These are phyloP conservation scores for Xylaria cubensis DNA, from an alignment of 495 filamentous ascomycete species.

Conservation along the genomic window DNA sequence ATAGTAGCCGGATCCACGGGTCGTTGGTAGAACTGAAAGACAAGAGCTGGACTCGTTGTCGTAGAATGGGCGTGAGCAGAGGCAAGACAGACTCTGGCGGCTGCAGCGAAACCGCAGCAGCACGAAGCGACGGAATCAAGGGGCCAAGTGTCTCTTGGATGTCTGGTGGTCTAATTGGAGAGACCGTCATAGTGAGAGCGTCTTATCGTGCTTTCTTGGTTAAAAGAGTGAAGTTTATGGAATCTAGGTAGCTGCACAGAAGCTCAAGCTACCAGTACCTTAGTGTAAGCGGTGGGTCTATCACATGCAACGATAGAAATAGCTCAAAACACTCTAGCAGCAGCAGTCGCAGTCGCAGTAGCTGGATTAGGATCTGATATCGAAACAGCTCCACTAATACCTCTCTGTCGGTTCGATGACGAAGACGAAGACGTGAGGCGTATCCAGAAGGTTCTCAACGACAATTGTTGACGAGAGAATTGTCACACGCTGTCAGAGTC, in stretches of 20 bases:
- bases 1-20: slow-evolving; percentile 90
- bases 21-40: slow-evolving; percentile 65
- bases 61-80: slow-evolving; percentile 87
- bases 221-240: not conserved
- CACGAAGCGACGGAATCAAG: slow-evolving; percentile 84
- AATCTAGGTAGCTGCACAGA: not conserved
- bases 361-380: not conserved
- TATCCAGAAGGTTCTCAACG: not conserved
- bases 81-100: slow-evolving; percentile 81
- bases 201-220: slow-evolving; percentile 1
- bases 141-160: slow-evolving; percentile 70
- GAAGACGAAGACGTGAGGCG: not conserved
- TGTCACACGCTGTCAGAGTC: not conserved
- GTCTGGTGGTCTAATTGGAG: slow-evolving; percentile 67
- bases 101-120: slow-evolving; percentile 76
- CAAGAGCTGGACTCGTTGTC: slow-evolving; percentile 84
- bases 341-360: not conserved
- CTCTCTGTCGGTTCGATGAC: not conserved
- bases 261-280: not conserved
- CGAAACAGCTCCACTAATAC: slow-evolving; percentile 1
- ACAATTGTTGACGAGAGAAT: not conserved
- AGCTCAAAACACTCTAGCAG: slow-evolving; percentile 7
- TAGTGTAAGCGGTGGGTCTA: not conserved
- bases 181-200: slow-evolving; percentile 36
- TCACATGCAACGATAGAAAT: slow-evolving; percentile 19